Evolutionary conservation across 495 filamentous ascomycete species (phyloP), one percentile per base, ranked within the genome.

Genomic region (Neurospora terricola): DNA sequence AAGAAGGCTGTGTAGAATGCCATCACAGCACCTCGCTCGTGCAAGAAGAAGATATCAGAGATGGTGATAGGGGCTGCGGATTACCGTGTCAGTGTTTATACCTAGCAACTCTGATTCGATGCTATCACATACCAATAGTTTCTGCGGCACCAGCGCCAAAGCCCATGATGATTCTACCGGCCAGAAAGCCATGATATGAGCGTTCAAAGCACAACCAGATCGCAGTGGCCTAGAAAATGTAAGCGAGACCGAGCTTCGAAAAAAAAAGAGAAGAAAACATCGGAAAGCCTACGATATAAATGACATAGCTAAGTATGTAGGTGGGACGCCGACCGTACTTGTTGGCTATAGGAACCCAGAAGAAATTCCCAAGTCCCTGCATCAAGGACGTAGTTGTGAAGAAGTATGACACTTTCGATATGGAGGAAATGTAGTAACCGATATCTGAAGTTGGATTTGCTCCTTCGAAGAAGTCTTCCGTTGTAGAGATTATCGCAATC

Each of bases 1-100:
- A 87, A 79, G 23, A 85, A 84, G 4, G 81, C 81, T n/a, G 81
- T 84, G 77, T 88, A 88, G 18, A 86, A 77, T 38, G 81, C 77
- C 82, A 83, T 85, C 40, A 88, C 78, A 0, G 79, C 79, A 37
- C 87, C 88, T 34, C 88, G 81, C 76, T 90, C 87, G 69, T 90
- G 88, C 16, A 90, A 78, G 78, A 88, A 90, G 78, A 88, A 90
- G 21, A 88, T 75, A 72, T 90, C 87, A 21, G 86, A 82, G 69
- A 88, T 88, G 0, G 85, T 86, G n/a, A 87, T 78, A 5, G 85
- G 86, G 1, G 81, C 84, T 76, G 62, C 11, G 45, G 10, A 42
- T 27, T 37, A 59, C 70, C 69, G 40, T 42, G 40, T 42, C 14
- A 42, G 40, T 42, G 0, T 5, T 18, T 42, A 10, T 42, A 42